A percentile compares a stretch with the other conserved stretches of the same genome.
These are phyloP conservation scores for Xylaria arbuscula DNA, from an alignment of 2,329 filamentous ascomycete genomes.

Conservation along the genomic window DNA sequence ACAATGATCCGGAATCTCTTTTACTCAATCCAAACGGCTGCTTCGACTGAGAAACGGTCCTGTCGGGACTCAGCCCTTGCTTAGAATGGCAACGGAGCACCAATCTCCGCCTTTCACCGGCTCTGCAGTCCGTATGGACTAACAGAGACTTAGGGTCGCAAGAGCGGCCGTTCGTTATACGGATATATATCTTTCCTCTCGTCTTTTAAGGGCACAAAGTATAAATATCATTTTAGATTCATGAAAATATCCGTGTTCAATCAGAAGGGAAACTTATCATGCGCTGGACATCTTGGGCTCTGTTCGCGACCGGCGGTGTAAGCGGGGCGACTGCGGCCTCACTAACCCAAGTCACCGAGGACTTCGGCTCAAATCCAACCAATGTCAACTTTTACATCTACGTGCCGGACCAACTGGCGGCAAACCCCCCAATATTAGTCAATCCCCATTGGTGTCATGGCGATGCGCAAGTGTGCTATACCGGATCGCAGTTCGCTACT, in stretches of 20 bases:
- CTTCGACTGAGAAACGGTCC: neutral
- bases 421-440: conserved; percentile 63
- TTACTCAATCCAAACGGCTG: neutral
- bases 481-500: conserved; percentile 62
- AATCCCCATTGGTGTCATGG: conserved; percentile 69
- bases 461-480: conserved; percentile 61
- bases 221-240: neutral
- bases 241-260: neutral
- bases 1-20: neutral
- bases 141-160: neutral
- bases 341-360: conserved; percentile 46
- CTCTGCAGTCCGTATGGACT: conserved; percentile 1
- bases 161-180: neutral
- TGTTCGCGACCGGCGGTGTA: conserved; percentile 13
- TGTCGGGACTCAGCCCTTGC: neutral
- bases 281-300: conserved; percentile 28
- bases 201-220: neutral
- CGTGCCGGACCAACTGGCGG: conserved; percentile 56
- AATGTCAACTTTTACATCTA: conserved; percentile 65
- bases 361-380: conserved; percentile 60
- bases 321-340: conserved; percentile 41
- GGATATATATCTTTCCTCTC: conserved; percentile 14
- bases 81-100: conserved; percentile 31
- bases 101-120: conserved; percentile 25
- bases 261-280: conserved; percentile 20